Conservation (phyloP, 2,329 filamentous ascomycete genomes). For the Colletotrichum abscissum region DNA sequence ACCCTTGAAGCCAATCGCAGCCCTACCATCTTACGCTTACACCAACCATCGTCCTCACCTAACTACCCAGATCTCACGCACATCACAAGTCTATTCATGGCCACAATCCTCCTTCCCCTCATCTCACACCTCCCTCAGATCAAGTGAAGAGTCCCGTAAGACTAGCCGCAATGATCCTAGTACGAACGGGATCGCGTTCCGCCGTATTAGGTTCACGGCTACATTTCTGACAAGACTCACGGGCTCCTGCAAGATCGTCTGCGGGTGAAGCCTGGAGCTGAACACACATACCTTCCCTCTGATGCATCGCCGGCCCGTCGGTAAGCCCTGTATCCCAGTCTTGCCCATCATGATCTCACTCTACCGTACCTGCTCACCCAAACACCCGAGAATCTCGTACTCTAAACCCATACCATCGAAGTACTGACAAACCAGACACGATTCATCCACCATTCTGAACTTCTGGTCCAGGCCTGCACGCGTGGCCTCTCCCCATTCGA, state of each 20-base stretch:
- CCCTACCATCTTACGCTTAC: background rate
- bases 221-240: slow-evolving; percentile 13
- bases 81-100: background rate
- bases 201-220: background rate
- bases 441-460: background rate
- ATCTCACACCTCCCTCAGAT: background rate
- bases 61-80: background rate
- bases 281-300: background rate
- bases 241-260: background rate
- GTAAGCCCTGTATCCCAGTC: background rate
- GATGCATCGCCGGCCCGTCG: background rate
- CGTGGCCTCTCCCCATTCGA: background rate
- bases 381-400: background rate
- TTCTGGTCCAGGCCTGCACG: background rate
- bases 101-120: background rate
- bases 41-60: background rate
- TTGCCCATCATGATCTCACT: background rate
- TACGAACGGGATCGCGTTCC: background rate
- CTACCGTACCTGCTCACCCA: background rate
- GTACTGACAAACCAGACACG: background rate
- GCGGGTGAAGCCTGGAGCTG: background rate
- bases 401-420: background rate
- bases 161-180: background rate
- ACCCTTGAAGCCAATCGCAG: background rate
- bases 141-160: background rate